A percentile compares a stretch with the other conserved stretches of the same genome.
phyloP scores from a whole-genome alignment of 495 filamentous ascomycete species.

The Penicillium pancosmium region DNA sequence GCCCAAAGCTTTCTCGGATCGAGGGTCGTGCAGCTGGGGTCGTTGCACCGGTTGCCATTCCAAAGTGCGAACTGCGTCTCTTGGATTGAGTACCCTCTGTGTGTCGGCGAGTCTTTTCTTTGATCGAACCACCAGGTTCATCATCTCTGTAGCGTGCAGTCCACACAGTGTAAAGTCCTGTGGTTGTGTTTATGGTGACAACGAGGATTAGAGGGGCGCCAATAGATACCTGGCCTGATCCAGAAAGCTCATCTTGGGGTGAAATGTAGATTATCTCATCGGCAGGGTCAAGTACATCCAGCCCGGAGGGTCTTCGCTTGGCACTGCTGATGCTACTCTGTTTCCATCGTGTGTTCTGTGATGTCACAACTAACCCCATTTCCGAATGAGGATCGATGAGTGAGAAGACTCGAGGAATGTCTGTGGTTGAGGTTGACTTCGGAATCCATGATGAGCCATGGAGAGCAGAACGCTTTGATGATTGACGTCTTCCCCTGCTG shows the following conservation, averaged over 20 bases:
- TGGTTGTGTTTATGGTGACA: conserved; percentile 76
- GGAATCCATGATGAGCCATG: conserved; percentile 29
- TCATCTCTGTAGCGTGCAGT: conserved; percentile 67
- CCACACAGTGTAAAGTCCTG: conserved; percentile 78
- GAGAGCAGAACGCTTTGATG: conserved; percentile 31
- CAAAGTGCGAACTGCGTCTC: conserved; percentile 86
- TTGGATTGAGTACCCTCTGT: conserved; percentile 61
- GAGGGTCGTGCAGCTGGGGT: conserved; percentile 67
- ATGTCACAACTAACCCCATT: conserved; percentile 77
- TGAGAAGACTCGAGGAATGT: conserved; percentile 79
- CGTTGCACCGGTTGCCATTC: conserved; percentile 72
- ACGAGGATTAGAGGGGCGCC: conserved; percentile 66
- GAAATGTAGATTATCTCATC: conserved; percentile 86
- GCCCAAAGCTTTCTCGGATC: conserved; percentile 60
- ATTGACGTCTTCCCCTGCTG: conserved; percentile 41
- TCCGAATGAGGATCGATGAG: conserved; percentile 87
- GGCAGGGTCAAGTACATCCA: conserved; percentile 60
- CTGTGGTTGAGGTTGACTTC: conserved; percentile 46
- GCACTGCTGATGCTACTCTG: conserved; percentile 31
- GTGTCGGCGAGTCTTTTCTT: conserved; percentile 48
- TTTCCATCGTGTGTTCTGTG: conserved; percentile 38
- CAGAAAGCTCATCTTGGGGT: conserved; percentile 52
- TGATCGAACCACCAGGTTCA: conserved; percentile 53
- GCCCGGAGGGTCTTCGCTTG: conserved; percentile 35
- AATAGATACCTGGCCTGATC: conserved; percentile 14